These are phyloP conservation scores for Penicillium thymicola DNA, from an alignment of 2,329 filamentous ascomycete species.

Conservation along the genomic window DNA sequence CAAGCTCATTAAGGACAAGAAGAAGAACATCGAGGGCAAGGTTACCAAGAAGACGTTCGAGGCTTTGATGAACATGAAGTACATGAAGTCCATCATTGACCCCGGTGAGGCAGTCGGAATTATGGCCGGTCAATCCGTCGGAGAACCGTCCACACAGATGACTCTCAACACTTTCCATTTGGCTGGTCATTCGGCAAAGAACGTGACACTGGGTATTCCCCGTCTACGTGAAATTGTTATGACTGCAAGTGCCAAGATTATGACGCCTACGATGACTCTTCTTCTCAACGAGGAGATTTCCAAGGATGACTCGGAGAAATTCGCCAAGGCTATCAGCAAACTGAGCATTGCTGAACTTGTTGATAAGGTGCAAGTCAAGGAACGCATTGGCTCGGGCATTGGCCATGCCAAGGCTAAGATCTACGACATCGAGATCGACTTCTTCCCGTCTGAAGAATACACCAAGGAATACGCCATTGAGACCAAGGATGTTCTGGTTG, in stretches of 20 bases:
- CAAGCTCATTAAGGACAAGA: constrained; percentile 59
- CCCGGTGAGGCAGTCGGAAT: constrained; percentile 96
- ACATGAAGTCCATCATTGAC: constrained; percentile 85
- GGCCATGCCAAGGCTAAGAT: constrained; percentile 72
- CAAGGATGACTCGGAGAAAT: constrained; percentile 66
- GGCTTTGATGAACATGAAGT: constrained; percentile 84
- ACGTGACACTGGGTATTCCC: constrained; percentile 97
- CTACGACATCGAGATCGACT: constrained; percentile 75
- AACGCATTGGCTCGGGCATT: constrained; percentile 70
- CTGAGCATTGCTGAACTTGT: constrained; percentile 80
- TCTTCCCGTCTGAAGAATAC: constrained; percentile 85
- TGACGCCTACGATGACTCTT: constrained; percentile 74
- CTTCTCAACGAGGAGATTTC: constrained; percentile 70
- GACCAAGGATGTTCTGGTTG: constrained; percentile 69
- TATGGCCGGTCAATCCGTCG: constrained; percentile 92
- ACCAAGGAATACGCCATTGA: constrained; percentile 78
- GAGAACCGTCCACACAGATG: constrained; percentile 98
- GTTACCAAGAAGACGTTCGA: constrained; percentile 71
- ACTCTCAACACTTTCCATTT: constrained; percentile 99
- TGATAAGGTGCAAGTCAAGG: constrained; percentile 75
- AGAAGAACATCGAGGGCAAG: constrained; percentile 44
- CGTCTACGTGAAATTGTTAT: constrained; percentile 96
- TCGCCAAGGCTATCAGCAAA: constrained; percentile 88
- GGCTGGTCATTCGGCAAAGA: constrained; percentile 96
- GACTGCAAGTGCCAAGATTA: constrained; percentile 87